These are phyloP conservation scores for Boletus speciosus DNA, from an alignment of 768 basidiomycete genomes.

Conservation along the genomic window DNA sequence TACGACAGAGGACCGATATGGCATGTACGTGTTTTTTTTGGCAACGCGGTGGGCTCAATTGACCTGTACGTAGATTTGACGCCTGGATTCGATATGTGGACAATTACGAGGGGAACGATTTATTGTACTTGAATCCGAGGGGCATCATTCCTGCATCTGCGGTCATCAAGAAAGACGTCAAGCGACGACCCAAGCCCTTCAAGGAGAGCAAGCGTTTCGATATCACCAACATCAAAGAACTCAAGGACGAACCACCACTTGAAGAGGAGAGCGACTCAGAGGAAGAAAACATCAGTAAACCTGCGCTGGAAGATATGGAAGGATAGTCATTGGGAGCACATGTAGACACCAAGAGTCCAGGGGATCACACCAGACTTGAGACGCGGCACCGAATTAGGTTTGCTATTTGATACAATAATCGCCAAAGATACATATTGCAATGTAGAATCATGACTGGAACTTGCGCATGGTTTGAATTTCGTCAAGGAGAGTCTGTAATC, in stretches of 20 bases:
- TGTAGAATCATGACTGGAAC: constrained; percentile 63
- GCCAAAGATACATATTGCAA: neutral
- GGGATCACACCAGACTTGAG: neutral
- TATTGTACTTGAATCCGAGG: constrained; percentile 72
- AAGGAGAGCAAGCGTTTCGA: constrained; percentile 68
- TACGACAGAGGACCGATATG: constrained; percentile 71
- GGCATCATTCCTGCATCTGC: constrained; percentile 73
- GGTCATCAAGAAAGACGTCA: constrained; percentile 55
- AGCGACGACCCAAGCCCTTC: constrained; percentile 58
- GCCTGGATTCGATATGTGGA: constrained; percentile 81
- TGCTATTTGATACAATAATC: constrained; percentile 3
- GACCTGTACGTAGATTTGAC: constrained; percentile 56
- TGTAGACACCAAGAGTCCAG: neutral
- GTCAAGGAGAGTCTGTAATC: constrained; percentile 74
- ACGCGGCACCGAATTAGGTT: neutral
- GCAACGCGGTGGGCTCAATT: neutral
- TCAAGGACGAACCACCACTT: constrained; percentile 24
- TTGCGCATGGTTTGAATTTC: constrained; percentile 90
- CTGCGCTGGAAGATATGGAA: constrained; percentile 50
- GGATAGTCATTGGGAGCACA: constrained; percentile 25
- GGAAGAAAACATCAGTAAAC: constrained; percentile 40
- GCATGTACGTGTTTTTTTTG: constrained; percentile 52
- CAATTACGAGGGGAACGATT: constrained; percentile 69
- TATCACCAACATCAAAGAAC: constrained; percentile 41
- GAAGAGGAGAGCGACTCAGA: constrained; percentile 45